phyloP scores from a whole-genome alignment of 2,329 filamentous ascomycete genomes.

The Talaromyces sp. region DNA sequence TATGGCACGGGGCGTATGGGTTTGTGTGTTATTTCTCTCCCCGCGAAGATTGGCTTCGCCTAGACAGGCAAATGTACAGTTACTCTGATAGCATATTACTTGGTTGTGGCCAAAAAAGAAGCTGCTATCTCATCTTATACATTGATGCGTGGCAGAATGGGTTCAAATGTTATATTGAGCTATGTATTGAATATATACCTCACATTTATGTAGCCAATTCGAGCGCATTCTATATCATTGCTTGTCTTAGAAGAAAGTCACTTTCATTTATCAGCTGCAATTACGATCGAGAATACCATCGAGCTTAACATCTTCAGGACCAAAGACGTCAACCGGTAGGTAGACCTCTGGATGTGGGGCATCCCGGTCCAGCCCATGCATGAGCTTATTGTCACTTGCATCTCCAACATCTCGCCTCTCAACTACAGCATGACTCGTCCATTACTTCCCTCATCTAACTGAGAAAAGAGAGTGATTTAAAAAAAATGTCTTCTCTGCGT shows the following conservation, averaged over 20 bases:
- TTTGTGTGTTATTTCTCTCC: conserved; percentile 20
- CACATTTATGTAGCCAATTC: neutral
- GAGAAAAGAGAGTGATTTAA: neutral
- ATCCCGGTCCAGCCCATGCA: neutral
- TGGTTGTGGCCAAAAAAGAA: neutral
- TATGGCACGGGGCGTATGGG: conserved; percentile 36
- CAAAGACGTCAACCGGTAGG: neutral
- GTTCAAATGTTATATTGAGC: neutral
- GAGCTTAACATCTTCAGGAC: too few species aligned
- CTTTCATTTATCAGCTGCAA: too few species aligned
- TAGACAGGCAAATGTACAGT: conserved; percentile 17
- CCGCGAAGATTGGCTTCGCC: conserved; percentile 16
- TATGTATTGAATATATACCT: neutral
- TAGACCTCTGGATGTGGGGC: neutral
- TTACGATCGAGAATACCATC: too few species aligned
- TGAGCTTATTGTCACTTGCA: neutral
- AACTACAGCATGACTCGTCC: conserved; percentile 18
- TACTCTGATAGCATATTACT: neutral
- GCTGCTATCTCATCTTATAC: neutral
- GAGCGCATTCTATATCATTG: neutral
- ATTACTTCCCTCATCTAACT: neutral
- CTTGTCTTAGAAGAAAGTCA: neutral
- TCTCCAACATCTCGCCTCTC: neutral
- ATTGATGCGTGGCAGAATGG: neutral
- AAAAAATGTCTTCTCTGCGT: conserved; percentile 46